These are phyloP conservation scores for Apiospora phragmitis DNA, from an alignment of 2,329 filamentous ascomycete species.

Conservation along the genomic window DNA sequence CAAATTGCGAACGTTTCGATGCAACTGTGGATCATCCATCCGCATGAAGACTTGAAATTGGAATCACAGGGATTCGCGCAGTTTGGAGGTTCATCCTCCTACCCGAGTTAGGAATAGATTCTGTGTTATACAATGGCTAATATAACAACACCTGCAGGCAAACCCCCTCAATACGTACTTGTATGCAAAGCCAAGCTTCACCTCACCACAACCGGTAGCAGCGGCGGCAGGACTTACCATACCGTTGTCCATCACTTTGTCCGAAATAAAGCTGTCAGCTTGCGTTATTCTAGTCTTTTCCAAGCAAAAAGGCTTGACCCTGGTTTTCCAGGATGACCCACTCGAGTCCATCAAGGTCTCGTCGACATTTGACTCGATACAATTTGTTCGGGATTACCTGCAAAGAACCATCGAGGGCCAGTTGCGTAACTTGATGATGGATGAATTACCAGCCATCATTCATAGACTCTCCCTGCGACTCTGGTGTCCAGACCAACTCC, in stretches of 20 bases:
- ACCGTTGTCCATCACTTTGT: conserved; percentile 94
- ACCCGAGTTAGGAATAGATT: neutral
- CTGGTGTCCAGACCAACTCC: conserved; percentile 85
- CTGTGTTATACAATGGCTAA: conserved; percentile 39
- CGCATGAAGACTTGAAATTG: conserved; percentile 26
- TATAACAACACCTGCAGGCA: conserved; percentile 58
- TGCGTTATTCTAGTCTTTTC: conserved; percentile 99
- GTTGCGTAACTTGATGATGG: conserved; percentile 92
- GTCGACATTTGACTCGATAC: conserved; percentile 98
- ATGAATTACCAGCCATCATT: conserved; percentile 94
- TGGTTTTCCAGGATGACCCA: conserved; percentile 97
- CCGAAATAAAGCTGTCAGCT: conserved; percentile 91
- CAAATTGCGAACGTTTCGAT: conserved; percentile 2
- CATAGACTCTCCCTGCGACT: conserved; percentile 85
- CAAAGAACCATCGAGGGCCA: conserved; percentile 96
- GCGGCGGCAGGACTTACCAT: conserved; percentile 92
- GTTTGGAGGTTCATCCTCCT: neutral
- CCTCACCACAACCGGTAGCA: conserved; percentile 87
- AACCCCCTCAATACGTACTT: conserved; percentile 97
- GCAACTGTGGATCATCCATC: conserved; percentile 34
- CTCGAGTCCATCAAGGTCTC: conserved; percentile 97
- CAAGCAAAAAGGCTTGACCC: conserved; percentile 91
- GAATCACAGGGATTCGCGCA: conserved; percentile 33
- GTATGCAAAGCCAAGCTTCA: conserved; percentile 86
- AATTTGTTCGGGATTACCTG: conserved; percentile 95